Evolutionary conservation across 768 basidiomycete genomes (phyloP).

Genomic region (Pisolithus albus): DNA sequence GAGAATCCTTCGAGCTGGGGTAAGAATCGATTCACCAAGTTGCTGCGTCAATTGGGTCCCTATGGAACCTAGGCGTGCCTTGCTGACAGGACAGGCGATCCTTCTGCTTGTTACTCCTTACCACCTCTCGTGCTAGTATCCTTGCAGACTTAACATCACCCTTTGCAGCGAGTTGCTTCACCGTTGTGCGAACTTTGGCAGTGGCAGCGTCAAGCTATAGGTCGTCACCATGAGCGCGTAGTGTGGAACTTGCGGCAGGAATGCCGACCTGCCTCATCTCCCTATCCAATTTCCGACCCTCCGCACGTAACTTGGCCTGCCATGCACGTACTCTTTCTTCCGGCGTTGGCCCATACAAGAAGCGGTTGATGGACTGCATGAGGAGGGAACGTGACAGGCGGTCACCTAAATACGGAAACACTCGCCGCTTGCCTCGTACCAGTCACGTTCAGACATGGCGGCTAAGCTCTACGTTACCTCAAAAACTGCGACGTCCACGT

Average conservation of each 20-base stretch:
- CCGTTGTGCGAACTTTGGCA: conserved; percentile 65
- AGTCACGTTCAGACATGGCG: too few relatives aligned
- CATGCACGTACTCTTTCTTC: conserved; percentile 90
- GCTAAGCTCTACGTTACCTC: too few relatives aligned
- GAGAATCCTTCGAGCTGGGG: background rate
- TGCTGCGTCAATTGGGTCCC: conserved; percentile 86
- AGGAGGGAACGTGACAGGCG: conserved; percentile 3
- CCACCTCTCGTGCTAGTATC: conserved; percentile 90
- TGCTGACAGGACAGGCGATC: conserved; percentile 87
- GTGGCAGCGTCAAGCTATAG: conserved; percentile 75
- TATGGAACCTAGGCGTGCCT: conserved; percentile 89
- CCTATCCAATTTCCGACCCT: conserved; percentile 79
- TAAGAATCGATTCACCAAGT: conserved; percentile 53
- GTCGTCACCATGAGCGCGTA: conserved; percentile 9
- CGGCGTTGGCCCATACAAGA: conserved; percentile 92
- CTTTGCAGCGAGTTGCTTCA: conserved; percentile 86
- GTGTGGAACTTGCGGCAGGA: conserved; percentile 7
- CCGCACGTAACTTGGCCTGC: conserved; percentile 80
- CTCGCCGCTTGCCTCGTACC: background rate
- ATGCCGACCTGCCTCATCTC: conserved; percentile 89
- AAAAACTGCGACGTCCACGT: too few relatives aligned
- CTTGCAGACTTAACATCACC: conserved; percentile 91
- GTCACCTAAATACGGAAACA: background rate
- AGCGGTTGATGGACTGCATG: conserved; percentile 88
- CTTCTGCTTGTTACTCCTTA: conserved; percentile 90